Evolutionary conservation across 345 rosid genomes (phyloP), one percentile per base, ranked within the genome.

Genomic region (Citrus reticulata): DNA sequence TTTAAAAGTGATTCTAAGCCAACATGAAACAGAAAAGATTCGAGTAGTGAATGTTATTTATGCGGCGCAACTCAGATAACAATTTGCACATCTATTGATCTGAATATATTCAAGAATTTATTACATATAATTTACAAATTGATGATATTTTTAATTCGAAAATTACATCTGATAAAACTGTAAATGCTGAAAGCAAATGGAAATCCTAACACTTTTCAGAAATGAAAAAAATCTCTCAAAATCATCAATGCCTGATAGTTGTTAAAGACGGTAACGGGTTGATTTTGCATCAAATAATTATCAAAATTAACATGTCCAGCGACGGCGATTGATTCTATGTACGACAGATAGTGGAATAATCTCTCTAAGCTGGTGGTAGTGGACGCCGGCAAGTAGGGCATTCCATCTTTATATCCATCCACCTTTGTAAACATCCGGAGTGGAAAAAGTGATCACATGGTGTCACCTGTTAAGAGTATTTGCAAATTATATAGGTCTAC

Each of bases 351-450:
- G 79, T 66, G 65, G 78, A 78, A 63, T 16, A 4, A 40, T 77
- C 66, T 59, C 81, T 76, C 89, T 86, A 92, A 70, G 95, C 97
- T 78, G 99, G 93, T 30, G 99, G 99, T 64, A 96, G 84, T 4
- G 92, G 79, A 58, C 99, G 94, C 79, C 99, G 94, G 85, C 99
- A 96, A 72, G 99, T 96, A 70, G 99, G 99, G 77, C 99, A 96
- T 85, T 96, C 99, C 99, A 96, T 96, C 88, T 96, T 96, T 84
- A 96, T 90, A 82, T 96, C 99, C 99, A 96, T 96, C 98, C 99
- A 96, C 84, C 97, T 90, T 86, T 90, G 98, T 81, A 96, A 87
- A 83, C 99, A 96, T 75, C 93, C 98, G 3, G 93, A 85, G 79
- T 96, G 99, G 83, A 96, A 96, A 85, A 90, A 93, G 83, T 96